phyloP scores from a whole-genome alignment of 2,329 filamentous ascomycete species.

The Penicillium sp. region DNA sequence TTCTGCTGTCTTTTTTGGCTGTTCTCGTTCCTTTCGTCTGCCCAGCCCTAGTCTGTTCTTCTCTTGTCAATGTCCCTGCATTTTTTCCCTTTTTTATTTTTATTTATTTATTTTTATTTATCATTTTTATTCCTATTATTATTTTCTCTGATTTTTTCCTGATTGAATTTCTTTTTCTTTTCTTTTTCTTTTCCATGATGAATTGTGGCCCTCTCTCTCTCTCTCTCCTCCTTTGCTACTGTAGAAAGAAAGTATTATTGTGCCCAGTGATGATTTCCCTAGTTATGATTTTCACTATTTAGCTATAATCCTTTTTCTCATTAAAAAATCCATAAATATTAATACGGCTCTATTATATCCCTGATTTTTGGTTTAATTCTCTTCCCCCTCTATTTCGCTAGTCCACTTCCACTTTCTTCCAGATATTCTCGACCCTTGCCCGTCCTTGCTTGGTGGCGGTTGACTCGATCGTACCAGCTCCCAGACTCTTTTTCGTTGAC shows the following conservation, averaged over 20 bases:
- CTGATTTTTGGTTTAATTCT: not conserved
- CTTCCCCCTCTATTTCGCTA: constrained; percentile 7
- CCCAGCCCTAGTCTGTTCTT: not conserved
- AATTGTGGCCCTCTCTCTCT: too few relatives aligned
- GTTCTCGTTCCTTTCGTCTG: too few relatives aligned
- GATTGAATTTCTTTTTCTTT: not conserved
- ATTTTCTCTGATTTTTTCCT: not conserved
- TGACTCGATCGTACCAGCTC: constrained; percentile 28
- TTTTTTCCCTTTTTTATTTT: constrained; percentile 34
- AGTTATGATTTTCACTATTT: not conserved
- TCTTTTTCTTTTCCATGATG: not conserved
- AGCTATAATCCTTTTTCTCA: not conserved
- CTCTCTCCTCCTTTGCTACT: too few relatives aligned
- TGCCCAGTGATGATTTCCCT: not conserved
- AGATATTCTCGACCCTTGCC: constrained; percentile 10
- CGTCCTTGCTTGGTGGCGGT: constrained; percentile 31
- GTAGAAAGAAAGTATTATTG: too few relatives aligned
- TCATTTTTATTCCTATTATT: constrained; percentile 6
- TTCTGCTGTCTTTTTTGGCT: too few relatives aligned
- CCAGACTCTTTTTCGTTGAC: constrained; percentile 9
- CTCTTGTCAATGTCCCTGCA: constrained; percentile 27
- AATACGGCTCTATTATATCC: not conserved
- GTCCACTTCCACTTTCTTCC: constrained; percentile 12
- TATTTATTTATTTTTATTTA: too few relatives aligned
- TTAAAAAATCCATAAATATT: not conserved